Evolutionary conservation across 805 yeast species (phyloP).

Genomic region (Wickerhamomyces silvicola): DNA sequence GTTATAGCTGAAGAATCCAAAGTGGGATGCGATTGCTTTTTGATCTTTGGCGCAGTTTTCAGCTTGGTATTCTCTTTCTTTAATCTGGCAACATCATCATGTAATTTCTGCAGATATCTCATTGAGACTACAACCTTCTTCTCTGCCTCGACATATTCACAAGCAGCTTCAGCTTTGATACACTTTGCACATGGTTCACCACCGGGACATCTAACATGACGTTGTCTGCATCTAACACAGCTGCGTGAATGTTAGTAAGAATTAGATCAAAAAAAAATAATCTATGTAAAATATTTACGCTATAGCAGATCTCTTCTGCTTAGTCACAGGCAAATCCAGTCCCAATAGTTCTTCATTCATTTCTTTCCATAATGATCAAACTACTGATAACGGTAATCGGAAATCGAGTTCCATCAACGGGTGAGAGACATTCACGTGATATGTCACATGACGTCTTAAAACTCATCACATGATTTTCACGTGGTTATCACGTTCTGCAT

Average conservation of each 20-base stretch:
- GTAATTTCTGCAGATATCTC: constrained; percentile 60
- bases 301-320: constrained; percentile 18
- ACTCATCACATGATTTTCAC: no score
- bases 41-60: constrained; percentile 27
- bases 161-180: constrained; percentile 42
- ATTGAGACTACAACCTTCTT: constrained; percentile 68
- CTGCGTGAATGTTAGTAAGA: constrained; percentile 5
- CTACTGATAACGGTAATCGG: no score
- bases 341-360: constrained; percentile 6
- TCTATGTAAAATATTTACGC: constrained; percentile 12
- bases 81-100: constrained; percentile 57
- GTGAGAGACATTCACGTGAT: no score
- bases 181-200: constrained; percentile 71
- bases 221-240: constrained; percentile 61
- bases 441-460: no score
- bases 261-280: not conserved
- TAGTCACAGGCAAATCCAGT: constrained; percentile 9
- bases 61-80: constrained; percentile 60
- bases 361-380: no score
- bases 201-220: constrained; percentile 75
- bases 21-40: not conserved
- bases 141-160: constrained; percentile 69
- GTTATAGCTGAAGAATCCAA: not conserved
- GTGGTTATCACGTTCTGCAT: no score
- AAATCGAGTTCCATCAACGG: no score